phyloP scores from a whole-genome alignment of 176 grass and related monocot species.

The maize (Zea mays) region Zm-B73-REFERENCE-NAM-5.0 NC_050096.1:195607001-195607500 shows the following conservation, averaged over 20 bases:
- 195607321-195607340: conserved; percentile 95
- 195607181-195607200: conserved; percentile 88
- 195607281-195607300: conserved; percentile 59
- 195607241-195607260: conserved; percentile 60
- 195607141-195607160: conserved; percentile 74
- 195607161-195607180: conserved; percentile 92
- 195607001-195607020: conserved; percentile 65
- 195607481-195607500: conserved; percentile 82
- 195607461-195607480: conserved; percentile 51
- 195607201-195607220: conserved; percentile 84
- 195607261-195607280: conserved; percentile 40
- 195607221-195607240: conserved; percentile 73
- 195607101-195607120: conserved; percentile 92
- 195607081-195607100: conserved; percentile 79
- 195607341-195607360: conserved; percentile 93
- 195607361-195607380: not conserved
- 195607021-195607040: conserved; percentile 68
- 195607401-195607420: too few relatives aligned
- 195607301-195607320: conserved; percentile 86
- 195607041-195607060: conserved; percentile 71
- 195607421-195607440: too few relatives aligned
- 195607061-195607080: conserved; percentile 48
- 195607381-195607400: too few relatives aligned
- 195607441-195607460: too few relatives aligned
- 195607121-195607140: conserved; percentile 64